phyloP scores from a whole-genome alignment of 768 basidiomycete genomes.

The Polyporus arcularius region DNA sequence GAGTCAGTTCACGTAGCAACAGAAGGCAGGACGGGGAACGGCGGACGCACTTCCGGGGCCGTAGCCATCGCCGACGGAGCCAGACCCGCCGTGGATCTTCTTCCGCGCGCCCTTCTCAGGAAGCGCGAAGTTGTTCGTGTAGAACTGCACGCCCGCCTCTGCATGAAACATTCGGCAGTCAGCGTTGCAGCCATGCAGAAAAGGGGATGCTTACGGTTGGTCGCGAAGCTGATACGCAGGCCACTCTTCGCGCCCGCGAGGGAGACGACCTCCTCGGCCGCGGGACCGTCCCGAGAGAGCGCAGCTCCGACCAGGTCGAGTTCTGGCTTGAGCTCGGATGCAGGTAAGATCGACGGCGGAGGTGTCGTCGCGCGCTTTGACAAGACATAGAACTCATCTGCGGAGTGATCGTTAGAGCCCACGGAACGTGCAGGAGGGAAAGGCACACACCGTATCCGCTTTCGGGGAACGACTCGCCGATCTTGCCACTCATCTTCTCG shows the following conservation, averaged over 20 bases:
- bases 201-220: slow-evolving; percentile 58
- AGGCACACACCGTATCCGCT: slow-evolving; percentile 58
- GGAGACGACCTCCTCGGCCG: slow-evolving; percentile 45
- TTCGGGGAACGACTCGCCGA: slow-evolving; percentile 59
- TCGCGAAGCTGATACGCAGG: slow-evolving; percentile 59
- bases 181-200: not conserved
- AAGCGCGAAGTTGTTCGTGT: slow-evolving; percentile 58
- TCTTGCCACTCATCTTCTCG: slow-evolving; percentile 29
- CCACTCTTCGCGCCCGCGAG: slow-evolving; percentile 61
- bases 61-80: slow-evolving; percentile 55
- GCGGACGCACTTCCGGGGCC: slow-evolving; percentile 55
- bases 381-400: slow-evolving; percentile 71
- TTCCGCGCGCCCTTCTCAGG: slow-evolving; percentile 57
- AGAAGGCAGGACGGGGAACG: too few species aligned
- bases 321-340: slow-evolving; percentile 40
- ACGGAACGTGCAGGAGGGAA: not conserved
- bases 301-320: slow-evolving; percentile 51
- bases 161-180: not conserved
- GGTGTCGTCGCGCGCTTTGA: slow-evolving; percentile 30
- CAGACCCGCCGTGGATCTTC: slow-evolving; percentile 77
- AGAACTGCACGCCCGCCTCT: slow-evolving; percentile 80
- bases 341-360: slow-evolving; percentile 51
- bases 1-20: not conserved
- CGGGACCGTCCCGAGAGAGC: slow-evolving; percentile 41
- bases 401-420: too few species aligned